phyloP scores from a whole-genome alignment of 208 protist genomes.

The Acanthamoeba triangularis region DNA sequence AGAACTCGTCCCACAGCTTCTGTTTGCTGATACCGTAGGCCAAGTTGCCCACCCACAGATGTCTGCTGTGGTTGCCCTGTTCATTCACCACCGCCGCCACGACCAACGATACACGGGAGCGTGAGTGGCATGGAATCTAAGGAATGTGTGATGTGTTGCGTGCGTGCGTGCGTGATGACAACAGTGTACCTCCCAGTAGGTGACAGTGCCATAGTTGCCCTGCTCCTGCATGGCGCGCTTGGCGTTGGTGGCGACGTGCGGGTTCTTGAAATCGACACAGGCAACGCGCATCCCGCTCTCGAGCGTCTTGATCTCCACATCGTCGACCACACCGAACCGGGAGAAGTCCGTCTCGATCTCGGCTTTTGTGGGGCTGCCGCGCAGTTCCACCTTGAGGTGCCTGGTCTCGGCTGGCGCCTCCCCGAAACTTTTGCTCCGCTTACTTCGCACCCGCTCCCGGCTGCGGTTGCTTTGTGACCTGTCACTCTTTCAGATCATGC shows the following conservation, averaged over 20 bases:
- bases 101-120: neutral
- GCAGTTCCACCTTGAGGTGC: neutral
- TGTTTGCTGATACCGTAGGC: neutral
- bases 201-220: constrained; percentile 11
- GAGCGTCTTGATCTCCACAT: neutral
- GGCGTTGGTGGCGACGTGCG: neutral
- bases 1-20: neutral
- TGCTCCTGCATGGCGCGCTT: constrained; percentile 2
- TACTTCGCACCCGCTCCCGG: neutral
- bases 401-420: neutral
- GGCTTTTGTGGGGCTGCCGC: neutral
- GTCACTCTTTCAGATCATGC: too few relatives aligned
- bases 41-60: neutral
- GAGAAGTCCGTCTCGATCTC: neutral
- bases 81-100: neutral
- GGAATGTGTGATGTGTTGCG: neutral
- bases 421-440: neutral
- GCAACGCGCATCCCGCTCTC: neutral
- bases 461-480: neutral
- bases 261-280: constrained; percentile 15
- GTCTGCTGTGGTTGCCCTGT: neutral
- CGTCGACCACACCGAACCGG: neutral
- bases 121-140: neutral
- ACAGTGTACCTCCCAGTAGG: neutral
- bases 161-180: neutral